Evolutionary conservation across 768 basidiomycete species (phyloP).

Genomic region (Boletus rubroflammeus): DNA sequence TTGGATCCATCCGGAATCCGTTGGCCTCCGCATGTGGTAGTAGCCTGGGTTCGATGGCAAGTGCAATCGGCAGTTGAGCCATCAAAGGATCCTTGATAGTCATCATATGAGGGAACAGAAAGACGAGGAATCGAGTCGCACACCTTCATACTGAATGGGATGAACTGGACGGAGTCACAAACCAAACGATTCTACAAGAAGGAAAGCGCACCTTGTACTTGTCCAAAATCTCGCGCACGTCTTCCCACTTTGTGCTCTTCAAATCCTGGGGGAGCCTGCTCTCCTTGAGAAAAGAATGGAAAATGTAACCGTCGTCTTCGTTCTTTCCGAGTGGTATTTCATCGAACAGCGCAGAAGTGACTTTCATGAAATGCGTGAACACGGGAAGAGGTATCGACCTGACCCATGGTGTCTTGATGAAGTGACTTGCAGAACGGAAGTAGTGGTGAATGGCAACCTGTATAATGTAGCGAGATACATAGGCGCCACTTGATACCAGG

Average conservation of each 20-base stretch:
- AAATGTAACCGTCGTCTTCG: slow-evolving; percentile 71
- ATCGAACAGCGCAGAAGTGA: slow-evolving; percentile 56
- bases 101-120: slow-evolving; percentile 2
- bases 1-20: slow-evolving; percentile 76
- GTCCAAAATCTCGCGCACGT: slow-evolving; percentile 61
- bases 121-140: slow-evolving; percentile 1
- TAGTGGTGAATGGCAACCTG: slow-evolving; percentile 79
- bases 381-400: slow-evolving; percentile 57
- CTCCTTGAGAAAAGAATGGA: slow-evolving; percentile 64
- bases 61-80: slow-evolving; percentile 70
- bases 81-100: slow-evolving; percentile 65
- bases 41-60: slow-evolving; percentile 73
- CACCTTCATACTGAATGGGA: slow-evolving; percentile 73
- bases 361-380: slow-evolving; percentile 60
- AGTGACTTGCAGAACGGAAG: slow-evolving; percentile 67
- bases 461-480: slow-evolving; percentile 73
- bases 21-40: slow-evolving; percentile 69
- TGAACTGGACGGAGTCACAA: slow-evolving; percentile 50
- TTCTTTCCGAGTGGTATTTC: slow-evolving; percentile 68
- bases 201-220: slow-evolving; percentile 54
- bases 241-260: slow-evolving; percentile 61
- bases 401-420: slow-evolving; percentile 74
- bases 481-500: slow-evolving; percentile 70
- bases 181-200: not conserved
- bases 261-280: slow-evolving; percentile 58